Evolutionary conservation across 1,139 yeast genomes (phyloP).

Genomic region (Eremothecium cymbalariae): DNA sequence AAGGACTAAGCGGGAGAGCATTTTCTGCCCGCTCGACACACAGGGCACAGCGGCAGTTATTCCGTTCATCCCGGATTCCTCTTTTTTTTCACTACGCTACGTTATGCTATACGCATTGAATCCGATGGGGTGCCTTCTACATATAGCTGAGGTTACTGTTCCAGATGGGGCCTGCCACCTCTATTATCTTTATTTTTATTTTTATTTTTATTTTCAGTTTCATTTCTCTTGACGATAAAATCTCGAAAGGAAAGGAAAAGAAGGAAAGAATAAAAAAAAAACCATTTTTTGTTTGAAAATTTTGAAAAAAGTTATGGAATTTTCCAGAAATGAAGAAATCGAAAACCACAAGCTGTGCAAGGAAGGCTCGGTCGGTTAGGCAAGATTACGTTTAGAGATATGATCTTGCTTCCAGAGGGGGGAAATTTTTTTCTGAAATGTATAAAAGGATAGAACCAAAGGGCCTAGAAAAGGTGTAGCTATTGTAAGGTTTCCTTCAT

Average conservation of each 20-base stretch:
- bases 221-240: background rate
- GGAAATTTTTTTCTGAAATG: constrained; percentile 2
- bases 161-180: constrained; percentile 1
- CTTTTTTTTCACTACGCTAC: background rate
- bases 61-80: background rate
- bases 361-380: background rate
- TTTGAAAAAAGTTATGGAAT: too few species aligned
- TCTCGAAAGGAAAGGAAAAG: background rate
- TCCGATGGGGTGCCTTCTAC: too few species aligned
- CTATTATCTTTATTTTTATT: background rate
- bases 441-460: constrained; percentile 2
- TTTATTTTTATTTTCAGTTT: background rate
- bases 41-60: too few species aligned
- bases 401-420: constrained; percentile 1
- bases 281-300: too few species aligned
- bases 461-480: constrained; percentile 1
- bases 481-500: background rate
- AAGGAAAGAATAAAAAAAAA: too few species aligned
- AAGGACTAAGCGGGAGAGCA: background rate
- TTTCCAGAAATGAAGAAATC: constrained; percentile 2
- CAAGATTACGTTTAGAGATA: background rate
- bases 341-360: background rate
- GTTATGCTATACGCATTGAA: background rate
- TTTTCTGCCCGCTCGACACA: too few species aligned
- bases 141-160: too few species aligned